Base-by-base conservation (phyloP, 495 filamentous ascomycete genomes). In the Lepidopterella palustris region DNA sequence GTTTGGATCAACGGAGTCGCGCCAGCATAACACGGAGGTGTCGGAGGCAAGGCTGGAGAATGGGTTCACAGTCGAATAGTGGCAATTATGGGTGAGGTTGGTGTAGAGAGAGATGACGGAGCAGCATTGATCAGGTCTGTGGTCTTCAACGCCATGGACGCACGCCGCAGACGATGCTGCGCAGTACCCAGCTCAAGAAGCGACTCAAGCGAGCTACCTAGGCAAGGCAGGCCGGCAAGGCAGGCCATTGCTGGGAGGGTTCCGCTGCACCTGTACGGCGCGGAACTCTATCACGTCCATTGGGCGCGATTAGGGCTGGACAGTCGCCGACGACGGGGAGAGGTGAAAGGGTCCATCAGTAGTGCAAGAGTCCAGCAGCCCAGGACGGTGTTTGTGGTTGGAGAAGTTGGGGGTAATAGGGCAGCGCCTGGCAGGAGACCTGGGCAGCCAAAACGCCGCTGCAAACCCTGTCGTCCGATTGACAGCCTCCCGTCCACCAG, bases 241-340 rank as follows among this genome's bases (percentile, higher is more conserved):
- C n/a, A 42, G 35, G 18, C 35, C 18, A 42, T 42, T 42, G 20
- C 47, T 27, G 47, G 47, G 21, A 15, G 47, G 13, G 23, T 50
- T 15, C 47, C 47, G 47, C 25, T 27, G 47, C 47, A 50, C 13
- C 47, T 50, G 47, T 50, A 27, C n/a, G 47, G 47, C n/a, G 24
- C 45, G 45, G 45, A 49, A 49, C n/a, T 49, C 26, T 25, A 50
- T 50, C 47, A 50, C 47, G 47, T 24, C 26, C 5, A 18, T 42
- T 50, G 47, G 47, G 47, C 47, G 15, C 47, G 21, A 50, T 50
- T 25, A 50, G 24, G 47, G 47, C 47, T 50, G 47, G 47, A 13
- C 21, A 24, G 45, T 21, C 18, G 47, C 47, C 47, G 47, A 18
- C 25, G 47, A 24, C 18, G 23, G 21, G 18, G 15, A 25, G 47